Evolutionary conservation across 495 filamentous ascomycete species (phyloP), one percentile per base, ranked within the genome.

Genomic region (Penicillium canariense): DNA sequence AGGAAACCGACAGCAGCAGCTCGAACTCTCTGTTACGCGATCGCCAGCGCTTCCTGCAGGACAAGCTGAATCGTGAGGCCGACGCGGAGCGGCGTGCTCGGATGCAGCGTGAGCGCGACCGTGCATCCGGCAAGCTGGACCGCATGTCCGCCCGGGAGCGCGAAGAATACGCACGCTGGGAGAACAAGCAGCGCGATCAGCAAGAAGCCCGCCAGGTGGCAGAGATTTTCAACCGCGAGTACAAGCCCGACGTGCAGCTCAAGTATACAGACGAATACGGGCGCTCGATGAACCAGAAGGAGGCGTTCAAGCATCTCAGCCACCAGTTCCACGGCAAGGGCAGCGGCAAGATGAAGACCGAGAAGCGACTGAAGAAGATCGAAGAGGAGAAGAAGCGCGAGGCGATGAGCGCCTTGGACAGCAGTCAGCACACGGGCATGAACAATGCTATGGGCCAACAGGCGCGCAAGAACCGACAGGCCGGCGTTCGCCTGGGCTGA

Each of bases 291-390:
- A 86, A 87, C 60, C 83, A 87, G 65, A 98, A 97, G 77, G 94
- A 98, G 72, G 94, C 94, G 1, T 98, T 97, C 78, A 91, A 91
- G 77, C 84, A 97, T 66, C 77, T 97, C 40, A 90, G 85, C 62
- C 94, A 98, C 73, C 88, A 95, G 70, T 98, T 98, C 84, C 94
- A 98, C 74, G 94, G 94, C 49, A 97, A 97, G 75, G 91, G 92
- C 38, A 91, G 87, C 64, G 94, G 94, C 48, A 97, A 97, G 81
- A 88, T 88, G 76, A 98, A 98, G 86, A 97, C 91, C 22, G 93
- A 97, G 78, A 97, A 97, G 76, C 78, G 82, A 49, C 73, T 98
- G 45, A 96, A 97, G 84, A 96, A 94, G 83, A 93, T 96, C 72
- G 94, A 93, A 51, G 90, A 93, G 60, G 92, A 97, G 76, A 93